Conservation (phyloP, 2,329 filamentous ascomycete genomes). For the Clonostachys rosea region DNA sequence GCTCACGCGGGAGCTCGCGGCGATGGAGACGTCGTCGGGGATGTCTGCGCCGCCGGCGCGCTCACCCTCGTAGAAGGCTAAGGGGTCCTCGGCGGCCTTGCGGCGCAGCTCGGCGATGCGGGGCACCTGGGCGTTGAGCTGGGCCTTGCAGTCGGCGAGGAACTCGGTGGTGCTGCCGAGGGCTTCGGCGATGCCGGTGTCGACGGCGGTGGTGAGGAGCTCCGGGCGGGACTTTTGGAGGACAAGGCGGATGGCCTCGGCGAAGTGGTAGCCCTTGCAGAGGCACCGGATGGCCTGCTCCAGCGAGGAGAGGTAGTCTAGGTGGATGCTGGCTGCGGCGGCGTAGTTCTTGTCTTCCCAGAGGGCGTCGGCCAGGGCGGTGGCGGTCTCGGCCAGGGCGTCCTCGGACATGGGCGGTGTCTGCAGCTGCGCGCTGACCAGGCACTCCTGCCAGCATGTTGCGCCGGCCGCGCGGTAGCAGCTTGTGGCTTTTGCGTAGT, state of each 20-base stretch:
- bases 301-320: constrained; percentile 74
- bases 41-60: constrained; percentile 60
- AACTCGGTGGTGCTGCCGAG: constrained; percentile 83
- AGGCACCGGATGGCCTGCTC: constrained; percentile 68
- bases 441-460: constrained; percentile 81
- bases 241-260: constrained; percentile 79
- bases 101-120: constrained; percentile 76
- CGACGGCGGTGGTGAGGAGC: constrained; percentile 66
- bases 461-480: constrained; percentile 79
- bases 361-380: constrained; percentile 70
- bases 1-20: constrained; percentile 72
- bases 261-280: constrained; percentile 84
- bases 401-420: constrained; percentile 52
- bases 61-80: constrained; percentile 85
- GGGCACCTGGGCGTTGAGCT: constrained; percentile 80
- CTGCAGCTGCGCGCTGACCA: constrained; percentile 71
- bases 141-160: constrained; percentile 85
- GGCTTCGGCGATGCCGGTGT: constrained; percentile 74
- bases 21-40: constrained; percentile 89
- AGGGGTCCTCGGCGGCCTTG: constrained; percentile 78
- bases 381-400: constrained; percentile 65
- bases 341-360: constrained; percentile 81
- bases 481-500: constrained; percentile 70
- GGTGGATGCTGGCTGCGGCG: constrained; percentile 72
- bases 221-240: constrained; percentile 54